These are phyloP conservation scores for Piedraia hortae DNA, from an alignment of 2,329 filamentous ascomycete genomes.

Conservation along the genomic window DNA sequence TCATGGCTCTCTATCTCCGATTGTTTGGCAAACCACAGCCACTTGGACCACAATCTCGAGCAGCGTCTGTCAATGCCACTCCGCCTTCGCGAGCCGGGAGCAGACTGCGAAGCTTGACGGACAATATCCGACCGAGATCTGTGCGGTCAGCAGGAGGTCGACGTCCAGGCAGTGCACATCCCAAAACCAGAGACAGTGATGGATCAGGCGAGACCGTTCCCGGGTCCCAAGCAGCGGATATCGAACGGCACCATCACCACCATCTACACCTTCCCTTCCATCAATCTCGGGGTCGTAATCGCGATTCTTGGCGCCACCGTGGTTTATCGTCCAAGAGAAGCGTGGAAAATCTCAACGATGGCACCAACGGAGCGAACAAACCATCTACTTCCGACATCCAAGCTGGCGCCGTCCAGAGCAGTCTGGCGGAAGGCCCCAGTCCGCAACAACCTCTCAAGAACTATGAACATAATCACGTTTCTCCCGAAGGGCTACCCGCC, in stretches of 20 bases:
- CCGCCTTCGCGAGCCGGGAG: constrained; percentile 9
- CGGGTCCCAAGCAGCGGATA: not conserved
- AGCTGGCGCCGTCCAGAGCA: too few species aligned
- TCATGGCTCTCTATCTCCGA: constrained; percentile 54
- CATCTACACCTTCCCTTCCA: constrained; percentile 10
- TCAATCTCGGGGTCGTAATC: constrained; percentile 5
- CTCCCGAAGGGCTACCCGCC: constrained; percentile 10
- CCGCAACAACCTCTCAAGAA: constrained; percentile 4
- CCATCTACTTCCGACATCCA: too few species aligned
- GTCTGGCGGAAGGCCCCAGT: too few species aligned
- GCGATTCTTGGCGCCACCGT: constrained; percentile 1
- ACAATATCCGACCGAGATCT: constrained; percentile 39
- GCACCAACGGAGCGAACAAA: too few species aligned
- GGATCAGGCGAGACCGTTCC: too few species aligned
- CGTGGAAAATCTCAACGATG: constrained; percentile 2
- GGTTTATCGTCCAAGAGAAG: constrained; percentile 4
- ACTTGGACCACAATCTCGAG: constrained; percentile 19
- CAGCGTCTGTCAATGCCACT: constrained; percentile 12
- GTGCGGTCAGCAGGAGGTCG: constrained; percentile 18
- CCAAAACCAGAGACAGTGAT: too few species aligned
- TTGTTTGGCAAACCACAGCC: constrained; percentile 41
- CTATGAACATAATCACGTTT: constrained; percentile 16
- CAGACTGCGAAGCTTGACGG: constrained; percentile 26
- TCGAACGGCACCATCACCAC: constrained; percentile 11
- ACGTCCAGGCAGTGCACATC: constrained; percentile 3